Percentiles rank a stretch among this genome's conserved stretches.
phyloP scores from a whole-genome alignment of 495 filamentous ascomycete genomes.

The Bombardia bombarda region DNA sequence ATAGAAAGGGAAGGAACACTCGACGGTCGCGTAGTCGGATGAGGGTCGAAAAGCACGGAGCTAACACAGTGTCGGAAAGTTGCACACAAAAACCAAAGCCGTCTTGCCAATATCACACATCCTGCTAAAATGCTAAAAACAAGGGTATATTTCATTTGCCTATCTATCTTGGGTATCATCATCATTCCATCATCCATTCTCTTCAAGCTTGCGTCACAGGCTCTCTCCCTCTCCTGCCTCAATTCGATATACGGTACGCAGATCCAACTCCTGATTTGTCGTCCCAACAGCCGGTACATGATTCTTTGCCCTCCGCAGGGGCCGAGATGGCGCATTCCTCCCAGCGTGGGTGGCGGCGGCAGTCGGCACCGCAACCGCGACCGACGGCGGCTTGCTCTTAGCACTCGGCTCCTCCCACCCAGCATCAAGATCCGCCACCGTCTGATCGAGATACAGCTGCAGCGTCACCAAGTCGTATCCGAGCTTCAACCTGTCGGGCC shows the following conservation, averaged over 20 bases:
- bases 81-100: no score
- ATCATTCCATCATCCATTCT: no score
- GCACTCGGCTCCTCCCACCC: not conserved
- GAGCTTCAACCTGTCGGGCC: constrained; percentile 1
- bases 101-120: no score
- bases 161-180: no score
- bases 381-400: not conserved
- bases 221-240: no score
- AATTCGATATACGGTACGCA: not conserved
- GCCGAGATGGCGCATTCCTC: not conserved
- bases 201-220: no score
- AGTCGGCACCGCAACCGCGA: not conserved
- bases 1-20: no score
- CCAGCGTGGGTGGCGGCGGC: not conserved
- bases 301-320: not conserved
- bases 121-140: no score
- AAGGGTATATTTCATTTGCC: no score
- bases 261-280: not conserved
- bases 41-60: no score
- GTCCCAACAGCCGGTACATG: not conserved
- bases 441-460: not conserved
- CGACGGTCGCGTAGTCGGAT: no score
- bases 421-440: not conserved
- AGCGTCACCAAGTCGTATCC: constrained; percentile 1
- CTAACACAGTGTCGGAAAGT: no score